Evolutionary conservation across 805 yeast species (phyloP), one percentile per base, ranked within the genome.

Genomic region (Yarrowia osloensis): DNA sequence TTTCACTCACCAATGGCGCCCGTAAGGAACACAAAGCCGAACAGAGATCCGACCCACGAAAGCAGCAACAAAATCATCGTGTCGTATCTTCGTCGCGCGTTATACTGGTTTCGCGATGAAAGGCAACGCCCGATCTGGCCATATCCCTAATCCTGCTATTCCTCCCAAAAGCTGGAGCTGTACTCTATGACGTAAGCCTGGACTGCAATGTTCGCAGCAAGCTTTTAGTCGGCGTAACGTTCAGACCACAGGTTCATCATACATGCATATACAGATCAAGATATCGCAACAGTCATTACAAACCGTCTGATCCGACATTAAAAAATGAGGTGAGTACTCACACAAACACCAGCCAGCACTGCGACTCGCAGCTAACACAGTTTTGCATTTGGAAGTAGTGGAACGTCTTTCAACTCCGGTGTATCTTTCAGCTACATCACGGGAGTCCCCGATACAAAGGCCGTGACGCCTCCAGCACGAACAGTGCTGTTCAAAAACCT

Each of bases 361-460:
- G 4, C 4, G 5, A 2, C 33, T 19, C 44, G 0, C 31, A 8
- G 31, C 61, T 54, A 54, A 54, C 61, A 2, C 49, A 57, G 63
- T 13, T 57, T 57, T 57, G 63, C 63, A 57, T 57, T 57, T 40
- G 63, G 63, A 35, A 54, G 33, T n/a, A 37, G 44, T 13, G 63
- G 26, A n/a, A 40, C 63, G 19, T 29, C 54, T 12, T 61, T 61
- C 52, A 61, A 46, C 66, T 33, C 67, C 8, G 67, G 59, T 4
- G 87, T 89, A 0, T 85, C 96, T 1, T 76, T 91, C 66, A 87
- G 87, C 73, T 92, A 90, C 75, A 83, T 91, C 69, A 86, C 89
- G 15, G 96, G 95, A 3, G 76, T 87, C 5, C 96, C 97, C 0
- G 94, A 91, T 71, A 85, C 89, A 9, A 82, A 82, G 54, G 71